A percentile compares a stretch with the other conserved stretches of the same genome.
Evolutionary conservation across 1,284 basidiomycete species (phyloP).

Genomic region (Meira nashicola): DNA sequence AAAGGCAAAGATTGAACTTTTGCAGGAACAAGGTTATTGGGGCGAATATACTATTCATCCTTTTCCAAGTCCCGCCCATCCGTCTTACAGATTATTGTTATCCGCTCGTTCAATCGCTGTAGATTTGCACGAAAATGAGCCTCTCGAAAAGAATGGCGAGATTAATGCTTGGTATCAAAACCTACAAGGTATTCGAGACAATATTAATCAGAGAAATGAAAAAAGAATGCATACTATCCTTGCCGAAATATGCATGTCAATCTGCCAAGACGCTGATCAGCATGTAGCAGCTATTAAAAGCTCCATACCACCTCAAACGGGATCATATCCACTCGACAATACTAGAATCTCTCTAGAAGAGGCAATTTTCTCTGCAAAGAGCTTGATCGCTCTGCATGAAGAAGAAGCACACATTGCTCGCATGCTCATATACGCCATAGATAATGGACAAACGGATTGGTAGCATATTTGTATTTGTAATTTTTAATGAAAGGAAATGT

Average conservation of each 20-base stretch:
- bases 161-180: constrained; percentile 33
- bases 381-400: not conserved
- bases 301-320: not conserved
- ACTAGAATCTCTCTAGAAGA: not conserved
- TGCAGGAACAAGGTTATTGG: constrained; percentile 37
- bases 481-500: not conserved
- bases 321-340: not conserved
- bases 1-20: constrained; percentile 16
- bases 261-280: not conserved
- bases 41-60: constrained; percentile 43
- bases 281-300: not conserved
- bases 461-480: not conserved
- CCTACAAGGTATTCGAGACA: constrained; percentile 22
- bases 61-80: constrained; percentile 37
- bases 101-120: constrained; percentile 36
- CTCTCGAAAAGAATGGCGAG: constrained; percentile 2
- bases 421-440: not conserved
- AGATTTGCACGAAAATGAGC: constrained; percentile 14
- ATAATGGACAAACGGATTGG: not conserved
- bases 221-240: constrained; percentile 15
- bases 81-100: constrained; percentile 38
- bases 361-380: not conserved
- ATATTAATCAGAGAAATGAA: constrained; percentile 27
- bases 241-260: not conserved
- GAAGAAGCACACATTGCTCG: not conserved